Base-by-base conservation (phyloP, 2,329 filamentous ascomycete species). In the Nannizzia gypsea region DNA sequence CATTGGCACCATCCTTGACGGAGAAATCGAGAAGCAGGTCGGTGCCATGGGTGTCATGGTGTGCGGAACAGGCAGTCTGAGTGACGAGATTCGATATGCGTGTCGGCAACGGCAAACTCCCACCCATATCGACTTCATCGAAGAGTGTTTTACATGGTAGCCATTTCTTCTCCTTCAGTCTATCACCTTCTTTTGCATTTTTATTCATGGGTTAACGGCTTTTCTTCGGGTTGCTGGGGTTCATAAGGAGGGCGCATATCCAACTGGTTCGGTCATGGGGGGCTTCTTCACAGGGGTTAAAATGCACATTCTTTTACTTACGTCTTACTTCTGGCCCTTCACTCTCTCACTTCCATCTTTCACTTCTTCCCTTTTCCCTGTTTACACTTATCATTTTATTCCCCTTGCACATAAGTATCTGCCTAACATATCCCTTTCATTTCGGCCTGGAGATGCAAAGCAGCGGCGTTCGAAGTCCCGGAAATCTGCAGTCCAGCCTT, bases 41-140 rank as follows among this genome's bases (percentile, higher is more conserved):
- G 93, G 93, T 6, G 90, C 91, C 56, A 95, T 96, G 84, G 88
- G 84, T 22, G 90, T 97, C 50, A 87, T 85, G 9, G 86, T 90
- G 22, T 91, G 88, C 66, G 88, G 88, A 2, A 85, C 87, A 8
- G 88, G 88, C 24, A 82, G 83, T 1, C 73, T 92, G 65, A 86
- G 85, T 6, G 88, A 92, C 66, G 88, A 90, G 68, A 87, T 92
- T 1, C 78, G 89, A 54, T 78, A 80, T 31, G 86, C 85, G 1
- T 86, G 87, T 22, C 78, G 88, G 31, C 76, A 79, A 58, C 82
- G 88, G 69, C 81, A 85, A 61, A 74, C 80, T 20, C 74, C 73
- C 46, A 83, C 77, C 1, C 83, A 86, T 46, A 78, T 91, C 15
- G 86, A 90, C 69, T 89, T 89, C 67, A 77, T 88, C 9, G 88